Conservation (phyloP, 2,329 filamentous ascomycete species). For the Biscogniauxia marginata region DNA sequence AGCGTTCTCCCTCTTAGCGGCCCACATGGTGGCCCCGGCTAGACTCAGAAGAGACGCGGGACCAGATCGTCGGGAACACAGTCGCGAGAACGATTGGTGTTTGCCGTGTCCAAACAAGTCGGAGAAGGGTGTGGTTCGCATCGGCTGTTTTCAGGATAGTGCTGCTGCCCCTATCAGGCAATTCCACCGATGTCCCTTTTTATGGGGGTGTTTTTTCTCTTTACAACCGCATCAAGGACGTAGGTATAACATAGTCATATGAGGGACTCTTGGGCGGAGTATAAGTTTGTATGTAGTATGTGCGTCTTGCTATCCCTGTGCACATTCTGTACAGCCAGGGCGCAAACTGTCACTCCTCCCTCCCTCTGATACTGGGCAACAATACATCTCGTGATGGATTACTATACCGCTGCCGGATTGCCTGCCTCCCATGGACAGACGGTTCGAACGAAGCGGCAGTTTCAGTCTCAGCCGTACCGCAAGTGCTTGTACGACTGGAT, state of each 20-base stretch:
- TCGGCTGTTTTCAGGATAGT: conserved; percentile 9
- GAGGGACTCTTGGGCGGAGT: not conserved
- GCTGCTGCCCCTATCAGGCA: conserved; percentile 14
- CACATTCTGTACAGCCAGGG: too few relatives aligned
- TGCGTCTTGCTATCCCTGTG: too few relatives aligned
- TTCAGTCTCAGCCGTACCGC: too few relatives aligned
- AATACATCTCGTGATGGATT: too few relatives aligned
- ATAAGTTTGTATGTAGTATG: too few relatives aligned
- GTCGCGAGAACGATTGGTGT: conserved; percentile 1
- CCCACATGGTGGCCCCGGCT: conserved; percentile 24
- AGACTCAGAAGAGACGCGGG: conserved; percentile 29
- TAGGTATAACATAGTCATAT: not conserved
- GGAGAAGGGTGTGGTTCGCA: not conserved
- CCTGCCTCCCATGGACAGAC: too few relatives aligned
- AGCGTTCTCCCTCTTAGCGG: conserved; percentile 3
- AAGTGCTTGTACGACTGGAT: too few relatives aligned
- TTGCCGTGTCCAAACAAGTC: not conserved
- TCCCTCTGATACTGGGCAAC: too few relatives aligned
- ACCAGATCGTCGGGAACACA: conserved; percentile 33
- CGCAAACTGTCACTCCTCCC: too few relatives aligned
- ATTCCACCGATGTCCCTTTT: conserved; percentile 15
- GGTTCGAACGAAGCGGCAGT: too few relatives aligned
- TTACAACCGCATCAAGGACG: not conserved
- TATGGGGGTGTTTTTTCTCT: too few relatives aligned
- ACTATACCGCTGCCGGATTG: too few relatives aligned